A percentile compares a stretch with the other conserved stretches of the same genome.
Evolutionary conservation across 495 filamentous ascomycete genomes (phyloP).

Genomic region (Pseudomonodictys pantanalensis): DNA sequence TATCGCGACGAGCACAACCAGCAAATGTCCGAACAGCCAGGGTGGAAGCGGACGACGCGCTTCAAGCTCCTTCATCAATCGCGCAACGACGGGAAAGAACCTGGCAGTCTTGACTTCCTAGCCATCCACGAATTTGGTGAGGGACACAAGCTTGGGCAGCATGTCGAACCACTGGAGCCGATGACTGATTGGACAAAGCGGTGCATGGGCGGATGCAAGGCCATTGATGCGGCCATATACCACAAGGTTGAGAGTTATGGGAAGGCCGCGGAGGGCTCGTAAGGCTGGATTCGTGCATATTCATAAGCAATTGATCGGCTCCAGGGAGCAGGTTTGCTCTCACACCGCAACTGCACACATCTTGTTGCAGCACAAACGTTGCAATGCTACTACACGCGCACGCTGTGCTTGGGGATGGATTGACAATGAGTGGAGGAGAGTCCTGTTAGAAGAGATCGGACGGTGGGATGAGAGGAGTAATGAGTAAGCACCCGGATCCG

Average conservation of each 20-base stretch:
- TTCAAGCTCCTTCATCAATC: constrained; percentile 14
- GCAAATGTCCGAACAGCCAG: constrained; percentile 31
- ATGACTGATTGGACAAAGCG: constrained; percentile 32
- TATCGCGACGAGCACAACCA: constrained; percentile 34
- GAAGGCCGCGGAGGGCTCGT: background rate
- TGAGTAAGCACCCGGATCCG: too few relatives aligned
- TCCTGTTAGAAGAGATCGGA: too few relatives aligned
- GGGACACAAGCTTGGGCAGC: constrained; percentile 27
- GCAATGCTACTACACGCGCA: too few relatives aligned
- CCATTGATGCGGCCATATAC: constrained; percentile 30
- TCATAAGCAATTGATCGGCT: background rate
- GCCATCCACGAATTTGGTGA: constrained; percentile 33
- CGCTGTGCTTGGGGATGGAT: too few relatives aligned
- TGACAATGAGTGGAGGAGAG: too few relatives aligned
- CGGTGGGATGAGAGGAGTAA: too few relatives aligned
- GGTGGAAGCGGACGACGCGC: constrained; percentile 27
- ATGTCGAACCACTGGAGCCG: constrained; percentile 22
- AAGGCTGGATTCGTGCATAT: background rate
- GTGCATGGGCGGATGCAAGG: constrained; percentile 5
- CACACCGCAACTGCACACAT: too few relatives aligned
- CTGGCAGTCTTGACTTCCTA: constrained; percentile 16
- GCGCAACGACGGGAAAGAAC: constrained; percentile 7
- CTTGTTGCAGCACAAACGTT: too few relatives aligned
- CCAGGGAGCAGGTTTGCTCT: too few relatives aligned
- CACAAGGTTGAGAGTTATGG: constrained; percentile 20